Conservation (phyloP, 1,284 basidiomycete genomes). For the Trametes pubescens region DNA sequence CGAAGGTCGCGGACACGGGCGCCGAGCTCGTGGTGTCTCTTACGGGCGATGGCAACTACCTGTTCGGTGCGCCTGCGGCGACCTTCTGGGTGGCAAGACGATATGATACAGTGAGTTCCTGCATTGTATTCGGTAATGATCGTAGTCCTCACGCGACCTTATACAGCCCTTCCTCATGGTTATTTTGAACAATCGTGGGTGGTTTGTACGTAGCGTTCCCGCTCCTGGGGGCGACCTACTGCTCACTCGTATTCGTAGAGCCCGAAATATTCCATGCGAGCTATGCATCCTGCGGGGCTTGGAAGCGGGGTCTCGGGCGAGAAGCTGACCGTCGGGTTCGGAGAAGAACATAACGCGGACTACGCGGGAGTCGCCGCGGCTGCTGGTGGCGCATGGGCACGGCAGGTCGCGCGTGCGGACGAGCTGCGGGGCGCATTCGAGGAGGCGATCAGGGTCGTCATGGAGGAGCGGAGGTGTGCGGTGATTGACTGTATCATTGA, state of each 20-base stretch:
- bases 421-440: conserved; percentile 52
- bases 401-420: conserved; percentile 48
- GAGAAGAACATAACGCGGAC: conserved; percentile 61
- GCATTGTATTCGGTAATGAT: no score
- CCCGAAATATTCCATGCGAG: conserved; percentile 68
- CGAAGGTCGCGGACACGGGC: conserved; percentile 38
- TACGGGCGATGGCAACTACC: conserved; percentile 72
- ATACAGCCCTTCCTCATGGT: conserved; percentile 75
- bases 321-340: conserved; percentile 67
- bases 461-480: conserved; percentile 64
- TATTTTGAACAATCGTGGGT: conserved; percentile 74
- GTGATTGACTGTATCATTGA: conserved; percentile 64
- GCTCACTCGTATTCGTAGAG: conserved; percentile 47
- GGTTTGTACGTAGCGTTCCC: conserved; percentile 53
- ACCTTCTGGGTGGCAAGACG: conserved; percentile 74
- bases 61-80: conserved; percentile 71
- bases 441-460: conserved; percentile 62
- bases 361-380: conserved; percentile 68
- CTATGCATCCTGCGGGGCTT: conserved; percentile 64
- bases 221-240: conserved; percentile 2
- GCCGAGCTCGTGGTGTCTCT: conserved; percentile 63
- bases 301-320: conserved; percentile 56
- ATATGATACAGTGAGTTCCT: conserved; percentile 58
- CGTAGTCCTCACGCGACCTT: no score
- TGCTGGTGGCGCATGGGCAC: conserved; percentile 69